Evolutionary conservation across 1,284 basidiomycete genomes (phyloP).

Genomic region (Vanrija sp.): DNA sequence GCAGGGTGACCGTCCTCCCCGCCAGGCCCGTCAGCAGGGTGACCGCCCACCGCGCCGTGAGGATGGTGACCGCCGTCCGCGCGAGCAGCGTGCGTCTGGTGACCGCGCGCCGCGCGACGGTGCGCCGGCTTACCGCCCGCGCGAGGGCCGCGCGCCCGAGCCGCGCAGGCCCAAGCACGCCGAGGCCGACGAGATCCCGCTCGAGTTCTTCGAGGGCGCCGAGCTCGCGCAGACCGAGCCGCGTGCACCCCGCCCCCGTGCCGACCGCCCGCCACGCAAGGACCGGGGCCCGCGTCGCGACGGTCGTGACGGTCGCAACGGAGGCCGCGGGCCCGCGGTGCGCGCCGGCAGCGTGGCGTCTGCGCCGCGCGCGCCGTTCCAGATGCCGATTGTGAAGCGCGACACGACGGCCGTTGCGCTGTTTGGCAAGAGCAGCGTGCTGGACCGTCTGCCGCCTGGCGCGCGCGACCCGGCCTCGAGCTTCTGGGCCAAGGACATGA

Average conservation of each 20-base stretch:
- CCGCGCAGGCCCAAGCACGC: background rate
- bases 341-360: background rate
- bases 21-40: background rate
- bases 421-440: constrained; percentile 4
- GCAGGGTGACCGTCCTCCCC: background rate
- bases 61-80: too few relatives aligned
- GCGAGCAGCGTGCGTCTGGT: too few relatives aligned
- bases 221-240: background rate
- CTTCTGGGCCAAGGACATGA: constrained; percentile 22
- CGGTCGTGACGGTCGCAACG: background rate
- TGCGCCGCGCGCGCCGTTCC: background rate
- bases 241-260: too few relatives aligned
- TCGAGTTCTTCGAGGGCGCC: constrained; percentile 12
- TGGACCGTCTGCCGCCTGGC: background rate
- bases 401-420: background rate
- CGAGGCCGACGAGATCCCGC: background rate
- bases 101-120: too few relatives aligned
- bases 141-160: too few relatives aligned
- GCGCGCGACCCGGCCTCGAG: background rate
- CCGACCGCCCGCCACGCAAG: background rate
- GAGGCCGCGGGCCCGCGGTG: background rate
- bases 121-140: too few relatives aligned
- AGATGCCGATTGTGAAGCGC: background rate
- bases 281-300: background rate
- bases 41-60: too few relatives aligned